Base-by-base conservation (phyloP, 2,329 filamentous ascomycete genomes). In the Apiospora kogelbergensis region DNA sequence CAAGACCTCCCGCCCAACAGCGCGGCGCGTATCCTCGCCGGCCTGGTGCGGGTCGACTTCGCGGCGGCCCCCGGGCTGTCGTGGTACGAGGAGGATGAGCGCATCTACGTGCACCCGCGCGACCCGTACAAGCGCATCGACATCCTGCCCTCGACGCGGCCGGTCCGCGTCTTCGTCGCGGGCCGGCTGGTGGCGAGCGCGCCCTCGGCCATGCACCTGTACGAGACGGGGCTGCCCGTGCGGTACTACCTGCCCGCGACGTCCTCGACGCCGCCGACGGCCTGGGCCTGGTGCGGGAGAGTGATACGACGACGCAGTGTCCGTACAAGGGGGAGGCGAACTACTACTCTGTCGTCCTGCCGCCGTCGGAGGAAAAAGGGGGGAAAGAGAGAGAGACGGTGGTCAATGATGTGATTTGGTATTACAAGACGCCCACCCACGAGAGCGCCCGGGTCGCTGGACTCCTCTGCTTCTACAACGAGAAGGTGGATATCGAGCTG, bases 311-410 rank as follows among this genome's bases (percentile, higher is more conserved):
- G n/a, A 90, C 88, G 0, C 79, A 81, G 67, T 92, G 90, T 76
- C 90, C 90, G 2, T 92, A 92, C 73, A 92, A 92, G 75, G 90
- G 90, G 1, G 83, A 86, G 67, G 90, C 90, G 0, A 82, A 86
- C 68, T 92, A 91, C 70, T 91, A 90, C 71, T 73, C 88, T 68
- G 78, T 91, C 0, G 81, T 83, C 0, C 72, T 89, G 0, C 77
- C 42, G n/a, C 30, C 26, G 9, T 77, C 82, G 26, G 74, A 79
- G 68, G 78, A 81, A 37, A 17, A 69, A 2, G 53, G 69, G 57
- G 57, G 33, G 17, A 24, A 33, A n/a, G n/a, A n/a, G 40, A 15
- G 20, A 10, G 65, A 69, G 63, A 45, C 44, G 66, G 70, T 41
- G 53, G 41, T 71, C 41, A 80, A 83, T 71, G 84, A 91, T 73